Evolutionary conservation across 129 eudicot species (phyloP).

Genomic region (Flaveria robusta): DNA sequence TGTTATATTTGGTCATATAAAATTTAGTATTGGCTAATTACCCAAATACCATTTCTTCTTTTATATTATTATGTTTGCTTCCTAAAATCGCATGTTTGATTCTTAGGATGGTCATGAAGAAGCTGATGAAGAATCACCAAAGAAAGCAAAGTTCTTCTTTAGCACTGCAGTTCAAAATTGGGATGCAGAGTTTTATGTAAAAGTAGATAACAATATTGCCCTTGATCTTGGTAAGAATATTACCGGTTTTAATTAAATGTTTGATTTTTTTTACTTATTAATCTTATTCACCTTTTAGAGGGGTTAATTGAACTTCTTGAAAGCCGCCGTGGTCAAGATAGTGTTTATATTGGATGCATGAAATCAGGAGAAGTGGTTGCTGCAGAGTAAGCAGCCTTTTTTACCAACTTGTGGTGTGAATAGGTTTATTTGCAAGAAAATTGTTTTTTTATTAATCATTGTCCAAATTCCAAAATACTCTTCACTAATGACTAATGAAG

Average conservation of each 20-base stretch:
- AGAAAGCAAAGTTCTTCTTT: slow-evolving; percentile 43
- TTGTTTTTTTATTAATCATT: background rate
- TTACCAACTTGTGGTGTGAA: background rate
- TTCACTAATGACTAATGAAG: background rate
- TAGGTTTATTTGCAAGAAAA: background rate
- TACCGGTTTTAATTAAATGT: background rate
- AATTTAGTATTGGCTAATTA: slow-evolving; percentile 16
- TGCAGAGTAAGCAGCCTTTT: slow-evolving; percentile 57
- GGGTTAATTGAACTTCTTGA: slow-evolving; percentile 78
- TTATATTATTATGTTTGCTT: background rate
- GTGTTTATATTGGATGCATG: slow-evolving; percentile 93
- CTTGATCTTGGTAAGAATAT: slow-evolving; percentile 75
- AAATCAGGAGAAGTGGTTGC: slow-evolving; percentile 88
- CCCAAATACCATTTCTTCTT: slow-evolving; percentile 21
- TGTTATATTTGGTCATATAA: background rate
- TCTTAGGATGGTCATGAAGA: slow-evolving; percentile 42
- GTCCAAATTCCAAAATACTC: background rate
- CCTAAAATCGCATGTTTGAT: slow-evolving; percentile 8
- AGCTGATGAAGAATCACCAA: slow-evolving; percentile 50
- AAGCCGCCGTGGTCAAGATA: slow-evolving; percentile 71
- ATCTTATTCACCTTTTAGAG: slow-evolving; percentile 46
- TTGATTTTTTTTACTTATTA: slow-evolving; percentile 7
- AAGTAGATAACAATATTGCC: slow-evolving; percentile 82
- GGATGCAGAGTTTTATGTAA: slow-evolving; percentile 53
- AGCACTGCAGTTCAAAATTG: slow-evolving; percentile 45